These are phyloP conservation scores for Penicillium steckii DNA, from an alignment of 495 filamentous ascomycete species.

Conservation along the genomic window DNA sequence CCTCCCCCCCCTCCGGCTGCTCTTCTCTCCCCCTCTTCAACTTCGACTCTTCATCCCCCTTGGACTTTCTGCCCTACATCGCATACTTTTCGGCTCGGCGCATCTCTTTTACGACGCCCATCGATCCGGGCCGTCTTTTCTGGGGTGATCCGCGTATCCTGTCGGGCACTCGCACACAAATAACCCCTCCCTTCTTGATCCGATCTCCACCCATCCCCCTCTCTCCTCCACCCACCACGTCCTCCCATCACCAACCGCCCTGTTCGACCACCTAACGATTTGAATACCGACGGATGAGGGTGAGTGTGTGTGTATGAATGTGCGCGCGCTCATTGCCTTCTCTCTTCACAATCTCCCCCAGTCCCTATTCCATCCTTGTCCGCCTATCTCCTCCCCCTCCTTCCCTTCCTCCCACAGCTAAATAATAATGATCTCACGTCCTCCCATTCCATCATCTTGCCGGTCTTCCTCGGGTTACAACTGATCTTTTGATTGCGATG, in stretches of 20 bases:
- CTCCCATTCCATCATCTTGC: constrained; percentile 4
- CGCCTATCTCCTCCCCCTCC: constrained; percentile 1
- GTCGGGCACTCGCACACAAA: constrained; percentile 18
- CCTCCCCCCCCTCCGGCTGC: constrained; percentile 15
- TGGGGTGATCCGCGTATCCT: constrained; percentile 22
- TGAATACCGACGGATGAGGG: constrained; percentile 35
- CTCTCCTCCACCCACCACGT: not conserved
- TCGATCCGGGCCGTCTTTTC: not conserved
- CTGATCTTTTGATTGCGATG: constrained; percentile 18
- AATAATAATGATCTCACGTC: constrained; percentile 28
- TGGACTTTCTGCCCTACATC: not conserved
- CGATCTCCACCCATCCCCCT: constrained; percentile 3
- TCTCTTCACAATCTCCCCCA: not conserved
- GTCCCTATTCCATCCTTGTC: not conserved
- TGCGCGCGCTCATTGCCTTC: constrained; percentile 10
- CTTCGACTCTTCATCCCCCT: not conserved
- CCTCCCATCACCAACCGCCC: not conserved
- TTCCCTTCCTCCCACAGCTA: constrained; percentile 8
- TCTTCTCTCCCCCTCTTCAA: constrained; percentile 6
- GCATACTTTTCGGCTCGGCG: not conserved
- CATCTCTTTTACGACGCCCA: not conserved
- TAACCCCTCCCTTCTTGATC: constrained; percentile 8
- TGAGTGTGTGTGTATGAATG: constrained; percentile 9
- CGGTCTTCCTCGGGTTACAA: constrained; percentile 8
- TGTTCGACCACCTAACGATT: constrained; percentile 9